Evolutionary conservation across 805 yeast genomes (phyloP), one percentile per base, ranked within the genome.

Genomic region (Candida loeiensis): DNA sequence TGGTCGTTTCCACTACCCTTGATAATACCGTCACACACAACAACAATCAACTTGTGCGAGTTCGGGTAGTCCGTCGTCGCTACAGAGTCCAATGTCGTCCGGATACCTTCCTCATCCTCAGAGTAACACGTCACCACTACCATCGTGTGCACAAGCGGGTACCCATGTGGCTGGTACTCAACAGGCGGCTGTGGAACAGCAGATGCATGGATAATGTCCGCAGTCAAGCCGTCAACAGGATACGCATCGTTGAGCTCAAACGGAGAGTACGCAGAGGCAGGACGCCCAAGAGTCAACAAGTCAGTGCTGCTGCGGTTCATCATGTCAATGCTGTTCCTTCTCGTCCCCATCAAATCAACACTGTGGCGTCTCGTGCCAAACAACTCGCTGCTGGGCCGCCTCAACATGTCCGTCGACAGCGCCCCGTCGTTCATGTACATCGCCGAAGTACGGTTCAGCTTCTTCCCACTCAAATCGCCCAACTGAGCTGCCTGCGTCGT

Each of bases 31-130:
- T 93, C 99, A 71, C 98, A 91, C 11, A 91, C 75, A 29, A 90
- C 79, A 39, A 89, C 66, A 29, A 93, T 71, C 46, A 93, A 67
- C 59, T 91, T 93, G 63, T 93, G 98, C 3, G 96, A 86, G 59
- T 89, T 90, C 41, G 98, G 97, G 61, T 85, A 93, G 48, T 88
- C 95, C 1, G 97, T 88, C 1, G 96, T 87, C n/a, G 95, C 86
- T 37, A 93, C 59, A 2, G 98, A 91, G 60, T 93, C 98, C 47
- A 91, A 61, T 0, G 98, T 89, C 1, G 91, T 79, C 53, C 98
- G 74, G 43, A 93, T 63, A 46, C 95, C 96, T 9, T 73, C 83
- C 50, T 79, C 85, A 58, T 88, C 95, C 66, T 93, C 99, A 2
- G 97, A 89, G 57, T 93, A 93, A 56, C 97, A 91, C 1, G 99